Conservation (phyloP, 345 rosid species). For the Eucalyptus cloeziana region DNA sequence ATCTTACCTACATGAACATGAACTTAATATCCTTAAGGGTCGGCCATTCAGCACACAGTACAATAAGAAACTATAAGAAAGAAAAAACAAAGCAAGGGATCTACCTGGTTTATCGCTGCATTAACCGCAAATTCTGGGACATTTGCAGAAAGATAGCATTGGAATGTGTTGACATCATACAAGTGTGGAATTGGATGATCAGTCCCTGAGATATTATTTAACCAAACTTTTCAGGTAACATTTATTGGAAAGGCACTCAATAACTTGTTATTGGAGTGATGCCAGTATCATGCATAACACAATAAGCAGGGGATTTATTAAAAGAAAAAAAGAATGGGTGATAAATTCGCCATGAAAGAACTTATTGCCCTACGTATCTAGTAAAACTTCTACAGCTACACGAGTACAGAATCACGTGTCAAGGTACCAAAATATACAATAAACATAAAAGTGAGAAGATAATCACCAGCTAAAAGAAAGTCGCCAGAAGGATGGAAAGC, state of each 20-base stretch:
- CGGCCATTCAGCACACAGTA: neutral
- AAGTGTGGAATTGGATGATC: conserved; percentile 76
- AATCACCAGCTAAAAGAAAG: conserved; percentile 65
- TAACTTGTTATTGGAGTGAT: neutral
- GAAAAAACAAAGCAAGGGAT: neutral
- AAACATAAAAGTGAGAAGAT: neutral
- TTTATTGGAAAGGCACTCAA: neutral
- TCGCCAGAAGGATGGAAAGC: conserved; percentile 82
- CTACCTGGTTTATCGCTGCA: conserved; percentile 86
- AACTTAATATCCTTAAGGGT: neutral
- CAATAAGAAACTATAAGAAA: neutral
- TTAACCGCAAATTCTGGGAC: conserved; percentile 38
- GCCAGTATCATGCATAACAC: neutral
- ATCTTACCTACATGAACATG: conserved; percentile 53
- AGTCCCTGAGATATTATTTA: conserved; percentile 38
- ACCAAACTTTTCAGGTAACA: neutral
- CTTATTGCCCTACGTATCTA: neutral
- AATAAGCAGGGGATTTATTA: neutral
- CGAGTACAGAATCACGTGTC: neutral
- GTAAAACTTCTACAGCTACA: neutral
- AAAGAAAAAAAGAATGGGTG: neutral
- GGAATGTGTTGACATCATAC: conserved; percentile 36
- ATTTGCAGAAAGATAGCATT: conserved; percentile 19
- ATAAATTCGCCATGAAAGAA: neutral
- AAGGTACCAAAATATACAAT: neutral